Conservation (phyloP, 495 filamentous ascomycete species). For the Penicillium psychrofluorescens region DNA sequence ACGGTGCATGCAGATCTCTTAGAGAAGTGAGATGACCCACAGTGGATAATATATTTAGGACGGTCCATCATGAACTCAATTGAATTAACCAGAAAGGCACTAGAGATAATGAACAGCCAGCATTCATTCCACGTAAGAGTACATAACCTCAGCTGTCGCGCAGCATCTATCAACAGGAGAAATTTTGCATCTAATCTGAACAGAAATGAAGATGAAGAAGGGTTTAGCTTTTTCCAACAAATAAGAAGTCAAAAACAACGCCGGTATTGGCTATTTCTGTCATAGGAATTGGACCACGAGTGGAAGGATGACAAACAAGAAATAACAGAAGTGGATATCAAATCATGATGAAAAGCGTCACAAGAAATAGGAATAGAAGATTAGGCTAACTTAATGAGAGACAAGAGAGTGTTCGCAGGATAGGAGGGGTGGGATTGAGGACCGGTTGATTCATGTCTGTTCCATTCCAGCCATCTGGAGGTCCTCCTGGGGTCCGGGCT, state of each 20-base stretch:
- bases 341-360: slow-evolving; percentile 15
- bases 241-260: neutral
- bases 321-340: slow-evolving; percentile 20
- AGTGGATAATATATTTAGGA: too few species aligned
- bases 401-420: neutral
- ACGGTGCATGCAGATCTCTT: too few species aligned
- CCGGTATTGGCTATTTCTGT: neutral
- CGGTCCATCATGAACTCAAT: too few species aligned
- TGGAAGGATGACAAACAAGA: slow-evolving; percentile 1
- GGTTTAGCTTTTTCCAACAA: too few species aligned
- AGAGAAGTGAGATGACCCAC: too few species aligned
- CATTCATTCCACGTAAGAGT: slow-evolving; percentile 7
- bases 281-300: too few species aligned
- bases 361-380: slow-evolving; percentile 1
- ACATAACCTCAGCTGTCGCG: neutral
- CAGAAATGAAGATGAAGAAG: neutral
- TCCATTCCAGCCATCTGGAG: slow-evolving; percentile 35
- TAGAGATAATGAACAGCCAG: slow-evolving; percentile 3
- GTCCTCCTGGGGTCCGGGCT: slow-evolving; percentile 19
- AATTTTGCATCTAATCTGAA: neutral
- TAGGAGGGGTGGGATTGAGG: neutral
- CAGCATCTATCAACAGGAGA: slow-evolving; percentile 3
- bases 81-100: too few species aligned
- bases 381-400: neutral
- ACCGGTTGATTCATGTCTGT: slow-evolving; percentile 16